Base-by-base conservation (phyloP, 441 rosid genomes). In the Gossypium schwendimanii region DNA sequence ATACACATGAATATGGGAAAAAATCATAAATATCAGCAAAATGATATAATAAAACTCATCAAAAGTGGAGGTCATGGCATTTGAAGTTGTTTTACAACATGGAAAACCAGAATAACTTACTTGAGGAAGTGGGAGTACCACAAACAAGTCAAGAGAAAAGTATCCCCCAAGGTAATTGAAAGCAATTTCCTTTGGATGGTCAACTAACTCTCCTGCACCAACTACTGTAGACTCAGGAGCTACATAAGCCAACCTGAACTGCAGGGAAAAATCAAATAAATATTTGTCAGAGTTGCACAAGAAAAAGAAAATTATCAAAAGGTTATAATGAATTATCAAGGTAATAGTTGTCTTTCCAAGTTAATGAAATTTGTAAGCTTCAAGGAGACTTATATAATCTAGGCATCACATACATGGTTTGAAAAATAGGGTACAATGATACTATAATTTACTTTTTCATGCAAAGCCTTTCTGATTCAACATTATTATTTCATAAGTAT, bases 171-270 rank as follows among this genome's bases (percentile, higher is more conserved):
- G 55, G 85, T 94, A 92, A 80, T 88, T 65, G 69, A 36, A 31
- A 50, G 97, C 93, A 69, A 92, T 92, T 81, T 80, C 85, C 54
- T 72, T 84, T 7, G 98, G 98, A 72, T 90, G 85, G 78, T 87
- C 97, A 82, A 90, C 98, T 65, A 94, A 83, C 81, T 88, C 94
- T 59, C 98, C 97, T 73, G 96, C 95, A 78, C 97, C 97, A 81
- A 89, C 86, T 36, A 88, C 92, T 36, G 75, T 83, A 59, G 95
- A 87, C 78, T 92, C 97, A 0, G 90, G 97, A 80, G 96, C 93
- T 71, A 92, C 76, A 78, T 87, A 94, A 24, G 97, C 96, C 84
- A 94, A 72, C 71, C 89, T 87, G 78, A 91, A 92, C 97, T 94
- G 89, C 76, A 79, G 54, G 72, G 62, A 18, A 59, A 14, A 44